These are phyloP conservation scores for Gremmenia infestans DNA, from an alignment of 2,329 filamentous ascomycete genomes.

Conservation along the genomic window DNA sequence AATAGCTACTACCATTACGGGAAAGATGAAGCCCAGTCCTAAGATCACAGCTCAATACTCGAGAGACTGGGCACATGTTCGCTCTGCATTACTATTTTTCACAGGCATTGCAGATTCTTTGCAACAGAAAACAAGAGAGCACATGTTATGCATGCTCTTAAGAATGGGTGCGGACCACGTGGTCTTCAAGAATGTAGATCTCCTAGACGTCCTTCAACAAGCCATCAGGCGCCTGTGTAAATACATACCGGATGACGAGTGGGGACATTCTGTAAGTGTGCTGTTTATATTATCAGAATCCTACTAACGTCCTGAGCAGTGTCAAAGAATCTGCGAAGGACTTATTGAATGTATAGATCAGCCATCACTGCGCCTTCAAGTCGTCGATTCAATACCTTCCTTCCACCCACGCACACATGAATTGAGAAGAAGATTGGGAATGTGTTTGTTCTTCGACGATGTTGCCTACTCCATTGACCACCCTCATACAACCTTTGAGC, in stretches of 20 bases:
- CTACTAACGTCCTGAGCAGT: slow-evolving; percentile 35
- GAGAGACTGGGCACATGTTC: slow-evolving; percentile 25
- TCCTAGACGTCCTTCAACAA: slow-evolving; percentile 38
- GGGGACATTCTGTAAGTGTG: slow-evolving; percentile 35
- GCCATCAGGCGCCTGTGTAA: slow-evolving; percentile 41
- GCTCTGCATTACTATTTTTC: slow-evolving; percentile 22
- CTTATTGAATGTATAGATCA: slow-evolving; percentile 44
- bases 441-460: slow-evolving; percentile 56
- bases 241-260: slow-evolving; percentile 36
- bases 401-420: slow-evolving; percentile 47
- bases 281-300: neutral
- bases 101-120: slow-evolving; percentile 24
- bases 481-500: slow-evolving; percentile 34
- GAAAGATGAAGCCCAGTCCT: slow-evolving; percentile 18
- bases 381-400: slow-evolving; percentile 55
- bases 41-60: slow-evolving; percentile 20
- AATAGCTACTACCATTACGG: slow-evolving; percentile 35
- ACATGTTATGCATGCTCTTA: slow-evolving; percentile 44
- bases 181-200: slow-evolving; percentile 39
- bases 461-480: slow-evolving; percentile 36
- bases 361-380: slow-evolving; percentile 49
- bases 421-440: slow-evolving; percentile 61
- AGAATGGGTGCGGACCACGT: slow-evolving; percentile 51
- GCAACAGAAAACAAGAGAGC: slow-evolving; percentile 22
- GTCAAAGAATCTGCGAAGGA: slow-evolving; percentile 42